Evolutionary conservation across 257 asterid genomes (phyloP).

Genomic region (Solanum pennellii): DNA sequence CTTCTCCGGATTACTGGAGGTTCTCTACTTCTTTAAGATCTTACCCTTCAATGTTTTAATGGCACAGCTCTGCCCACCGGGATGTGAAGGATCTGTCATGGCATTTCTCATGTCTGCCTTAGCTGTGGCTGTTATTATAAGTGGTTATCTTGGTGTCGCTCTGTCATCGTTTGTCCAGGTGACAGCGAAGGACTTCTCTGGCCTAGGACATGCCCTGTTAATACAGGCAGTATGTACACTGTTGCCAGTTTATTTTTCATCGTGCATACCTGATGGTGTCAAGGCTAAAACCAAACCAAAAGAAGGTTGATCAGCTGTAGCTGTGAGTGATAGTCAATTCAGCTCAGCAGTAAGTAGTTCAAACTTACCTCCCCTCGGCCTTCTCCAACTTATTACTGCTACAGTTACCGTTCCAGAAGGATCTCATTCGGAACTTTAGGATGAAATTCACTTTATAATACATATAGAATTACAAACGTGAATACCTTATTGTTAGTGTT

Average conservation of each 20-base stretch:
- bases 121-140: constrained; percentile 62
- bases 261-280: constrained; percentile 49
- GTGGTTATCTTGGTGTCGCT: constrained; percentile 84
- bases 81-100: constrained; percentile 96
- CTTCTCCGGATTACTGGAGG: constrained; percentile 80
- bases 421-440: neutral
- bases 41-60: constrained; percentile 69
- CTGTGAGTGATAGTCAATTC: neutral
- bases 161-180: constrained; percentile 53
- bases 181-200: constrained; percentile 62
- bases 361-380: neutral
- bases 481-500: neutral
- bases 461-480: neutral
- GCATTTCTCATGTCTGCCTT: constrained; percentile 83
- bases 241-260: constrained; percentile 55
- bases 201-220: constrained; percentile 45
- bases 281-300: constrained; percentile 31
- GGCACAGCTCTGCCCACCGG: constrained; percentile 86
- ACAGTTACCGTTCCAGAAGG: neutral
- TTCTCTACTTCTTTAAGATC: constrained; percentile 64
- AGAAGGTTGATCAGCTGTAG: constrained; percentile 20
- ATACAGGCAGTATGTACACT: constrained; percentile 71
- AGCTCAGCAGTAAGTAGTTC: neutral
- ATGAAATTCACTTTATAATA: neutral
- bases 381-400: neutral